Base-by-base conservation (phyloP, 345 rosid genomes). In the Eucalyptus globulus region DNA sequence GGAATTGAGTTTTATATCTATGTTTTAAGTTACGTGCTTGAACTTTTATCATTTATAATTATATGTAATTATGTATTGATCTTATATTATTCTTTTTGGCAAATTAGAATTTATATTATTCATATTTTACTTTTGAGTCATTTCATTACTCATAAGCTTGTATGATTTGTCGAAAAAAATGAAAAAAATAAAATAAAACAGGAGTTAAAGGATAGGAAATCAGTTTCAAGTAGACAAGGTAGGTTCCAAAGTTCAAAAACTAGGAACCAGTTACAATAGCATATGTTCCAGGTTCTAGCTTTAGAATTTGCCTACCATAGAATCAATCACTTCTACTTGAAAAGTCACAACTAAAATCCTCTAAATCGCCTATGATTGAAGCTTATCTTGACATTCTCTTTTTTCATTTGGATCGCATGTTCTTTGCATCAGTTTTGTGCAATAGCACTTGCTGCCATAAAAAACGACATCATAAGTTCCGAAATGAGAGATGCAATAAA, bases 151-250 rank as follows among this genome's bases (percentile, higher is more conserved):
- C 2, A 1, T 53, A 53, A 53, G 24, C 2, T 53, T 0, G 2
- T 53, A 53, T 53, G 58, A 4, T 19, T 53, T 53, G 1, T 53
- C 2, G 0, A 0, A 53, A 19, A 53, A 53, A 53, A 53, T 3
- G 2, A 17, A 19, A 53, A 17, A 19, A 7, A 7, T 0, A 50
- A 6, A 6, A 50, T 19, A 53, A 53, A 53, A 21, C 0, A 53
- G 0, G n/a, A n/a, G n/a, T n/a, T n/a, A 53, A 19, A 19, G 0
- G 2, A 21, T 53, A 19, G 0, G 58, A 53, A 53, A 21, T 0
- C 0, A 0, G 0, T 53, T 53, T 53, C 1, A 53, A 53, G 2
- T 2, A 8, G 1, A 19, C 0, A 3, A 0, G 5, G 0, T 53
- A 53, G 58, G 2, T 53, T 53, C 11, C 10, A 53, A 53, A 53